phyloP scores from a whole-genome alignment of 371 early-diverging fungal genomes.

The Mortierella sp. region DNA sequence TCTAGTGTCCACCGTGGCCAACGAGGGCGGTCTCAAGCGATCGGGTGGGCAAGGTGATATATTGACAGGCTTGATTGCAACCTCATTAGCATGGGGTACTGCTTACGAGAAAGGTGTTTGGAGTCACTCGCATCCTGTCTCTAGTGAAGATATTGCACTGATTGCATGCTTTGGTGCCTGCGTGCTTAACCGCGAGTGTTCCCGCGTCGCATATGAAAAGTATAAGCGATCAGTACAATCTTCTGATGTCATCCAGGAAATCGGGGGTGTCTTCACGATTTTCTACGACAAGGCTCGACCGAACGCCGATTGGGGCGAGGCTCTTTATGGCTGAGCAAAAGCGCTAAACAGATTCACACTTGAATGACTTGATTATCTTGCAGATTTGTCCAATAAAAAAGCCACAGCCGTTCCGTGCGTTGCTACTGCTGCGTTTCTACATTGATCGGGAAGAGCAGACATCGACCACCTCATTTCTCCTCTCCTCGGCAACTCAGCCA shows the following conservation, averaged over 20 bases:
- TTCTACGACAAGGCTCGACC: constrained; percentile 28
- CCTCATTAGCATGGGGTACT: constrained; percentile 91
- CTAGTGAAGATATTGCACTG: constrained; percentile 64
- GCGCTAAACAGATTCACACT: not conserved
- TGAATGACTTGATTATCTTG: no score
- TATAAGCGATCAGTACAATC: constrained; percentile 81
- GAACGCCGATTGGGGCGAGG: constrained; percentile 27
- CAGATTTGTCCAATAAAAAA: not conserved
- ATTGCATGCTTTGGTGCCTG: constrained; percentile 83
- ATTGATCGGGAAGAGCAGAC: not conserved
- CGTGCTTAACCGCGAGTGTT: constrained; percentile 71
- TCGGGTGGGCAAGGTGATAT: constrained; percentile 99
- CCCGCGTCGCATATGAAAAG: constrained; percentile 76
- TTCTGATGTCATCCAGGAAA: constrained; percentile 78
- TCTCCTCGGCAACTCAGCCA: constrained; percentile 1
- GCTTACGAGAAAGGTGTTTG: constrained; percentile 72
- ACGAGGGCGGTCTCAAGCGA: constrained; percentile 83
- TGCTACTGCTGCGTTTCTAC: not conserved
- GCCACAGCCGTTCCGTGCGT: not conserved
- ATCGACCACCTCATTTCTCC: not conserved
- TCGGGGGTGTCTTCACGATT: constrained; percentile 69
- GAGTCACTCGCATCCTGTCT: constrained; percentile 59
- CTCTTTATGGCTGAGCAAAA: constrained; percentile 23
- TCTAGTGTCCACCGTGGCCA: constrained; percentile 64
- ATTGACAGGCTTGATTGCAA: constrained; percentile 88